Percentiles rank a stretch among this genome's conserved stretches.
These are phyloP conservation scores for Batrachochytrium dendrobatidis DNA, from an alignment of 371 early-diverging fungal genomes.

Conservation along the genomic window DNA sequence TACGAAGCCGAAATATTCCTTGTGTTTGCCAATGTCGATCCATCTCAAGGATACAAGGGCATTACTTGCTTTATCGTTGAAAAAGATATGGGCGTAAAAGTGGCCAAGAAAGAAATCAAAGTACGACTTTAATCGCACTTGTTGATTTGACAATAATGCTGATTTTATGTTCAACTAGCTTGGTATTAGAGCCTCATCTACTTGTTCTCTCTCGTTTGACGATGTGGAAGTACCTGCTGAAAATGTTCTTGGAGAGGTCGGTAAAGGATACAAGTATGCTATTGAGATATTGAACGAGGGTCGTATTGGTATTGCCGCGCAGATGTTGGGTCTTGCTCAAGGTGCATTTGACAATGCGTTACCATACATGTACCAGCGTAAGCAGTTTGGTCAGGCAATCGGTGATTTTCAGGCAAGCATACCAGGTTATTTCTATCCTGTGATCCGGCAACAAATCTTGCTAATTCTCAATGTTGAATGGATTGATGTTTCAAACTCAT, in stretches of 20 bases:
- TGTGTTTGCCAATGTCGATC: conserved; percentile 95
- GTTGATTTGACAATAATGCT: not conserved
- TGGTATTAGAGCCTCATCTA: conserved; percentile 94
- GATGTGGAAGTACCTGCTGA: conserved; percentile 82
- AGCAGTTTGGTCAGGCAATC: conserved; percentile 83
- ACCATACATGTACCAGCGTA: conserved; percentile 91
- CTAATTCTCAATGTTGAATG: no score
- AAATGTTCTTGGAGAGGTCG: conserved; percentile 88
- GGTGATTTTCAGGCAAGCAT: conserved; percentile 77
- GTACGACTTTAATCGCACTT: conserved; percentile 21
- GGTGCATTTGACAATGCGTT: conserved; percentile 86
- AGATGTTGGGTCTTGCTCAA: conserved; percentile 96
- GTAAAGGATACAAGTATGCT: conserved; percentile 97
- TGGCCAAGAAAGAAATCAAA: conserved; percentile 96
- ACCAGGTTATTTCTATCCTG: not conserved
- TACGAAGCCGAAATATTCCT: conserved; percentile 84
- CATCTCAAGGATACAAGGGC: conserved; percentile 92
- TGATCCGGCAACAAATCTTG: no score
- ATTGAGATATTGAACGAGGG: conserved; percentile 98
- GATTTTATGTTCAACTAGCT: conserved; percentile 42
- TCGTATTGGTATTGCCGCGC: conserved; percentile 96
- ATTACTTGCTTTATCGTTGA: conserved; percentile 97
- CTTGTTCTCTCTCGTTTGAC: conserved; percentile 91
- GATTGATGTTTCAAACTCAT: no score
- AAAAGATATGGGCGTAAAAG: conserved; percentile 85